Base-by-base conservation (phyloP, 78 protist genomes). In the Bodo saltans region DNA sequence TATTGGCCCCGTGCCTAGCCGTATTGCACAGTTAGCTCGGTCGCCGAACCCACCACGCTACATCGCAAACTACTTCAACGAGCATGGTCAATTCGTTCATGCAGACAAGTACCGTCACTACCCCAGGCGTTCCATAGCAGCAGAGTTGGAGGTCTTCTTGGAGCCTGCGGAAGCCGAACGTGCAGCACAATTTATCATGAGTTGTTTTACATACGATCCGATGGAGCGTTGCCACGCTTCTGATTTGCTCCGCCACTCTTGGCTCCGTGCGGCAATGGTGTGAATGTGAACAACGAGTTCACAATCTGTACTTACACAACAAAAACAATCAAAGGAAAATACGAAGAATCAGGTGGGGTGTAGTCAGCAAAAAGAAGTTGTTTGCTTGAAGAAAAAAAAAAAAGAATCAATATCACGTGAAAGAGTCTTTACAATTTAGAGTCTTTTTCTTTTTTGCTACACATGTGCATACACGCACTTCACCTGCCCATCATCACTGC, bases 121-220 rank as follows among this genome's bases (percentile, higher is more conserved):
- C 60, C 37, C 67, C 27, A 2, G 60, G 67, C 47, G 78, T 11
- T 11, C 12, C 11, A 17, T 76, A 3, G 81, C 12, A 12, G 25
- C 1, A 25, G 81, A 76, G 81, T 38, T 76, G 37, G 28, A 40
- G 39, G 30, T 2, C 32, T 76, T 76, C 41, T 4, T 76, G 81
- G 28, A 12, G 35, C 29, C 81, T 28, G 11, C 68, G 12, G 81
- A 76, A 12, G 81, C 69, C n/a, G 60, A 47, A 17, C 60, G 60
- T 8, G 60, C 60, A 17, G 60, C 60, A 17, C 60, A 47, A 17
- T 47, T 47, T 17, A 47, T 47, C 60, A 47, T 47, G 60, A 47
- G 60, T 17, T 47, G 60, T 17, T 47, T 47, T 17, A 47, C 60
- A 17, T 47, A 47, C 60, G 60, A 47, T 17, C 60, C 60, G n/a